A percentile compares a stretch with the other conserved stretches of the same genome.
phyloP scores from a whole-genome alignment of 2,329 filamentous ascomycete genomes.

The Talaromyces sp. region DNA sequence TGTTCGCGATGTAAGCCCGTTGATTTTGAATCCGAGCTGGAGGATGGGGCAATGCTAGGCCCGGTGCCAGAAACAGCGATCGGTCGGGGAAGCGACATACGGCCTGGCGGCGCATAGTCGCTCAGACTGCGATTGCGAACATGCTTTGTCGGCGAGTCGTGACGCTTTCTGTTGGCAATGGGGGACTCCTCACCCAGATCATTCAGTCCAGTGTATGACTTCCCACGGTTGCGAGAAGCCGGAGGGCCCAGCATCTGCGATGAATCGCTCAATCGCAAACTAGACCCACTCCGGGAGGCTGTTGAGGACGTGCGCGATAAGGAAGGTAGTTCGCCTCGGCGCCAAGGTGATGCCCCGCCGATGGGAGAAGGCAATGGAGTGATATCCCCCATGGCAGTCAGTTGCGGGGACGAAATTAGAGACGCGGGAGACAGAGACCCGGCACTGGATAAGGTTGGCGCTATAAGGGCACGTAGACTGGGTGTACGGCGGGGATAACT shows the following conservation, averaged over 20 bases:
- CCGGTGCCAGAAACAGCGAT: slow-evolving; percentile 69
- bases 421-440: slow-evolving; percentile 63
- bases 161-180: slow-evolving; percentile 23
- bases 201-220: slow-evolving; percentile 47
- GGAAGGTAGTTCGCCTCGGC: slow-evolving; percentile 57
- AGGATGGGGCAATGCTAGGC: slow-evolving; percentile 51
- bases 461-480: slow-evolving; percentile 46
- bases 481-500: slow-evolving; percentile 49
- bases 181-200: slow-evolving; percentile 32
- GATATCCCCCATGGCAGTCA: slow-evolving; percentile 75
- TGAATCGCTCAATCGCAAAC: slow-evolving; percentile 40
- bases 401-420: slow-evolving; percentile 70
- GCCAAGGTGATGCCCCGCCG: slow-evolving; percentile 42
- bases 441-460: slow-evolving; percentile 41
- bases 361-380: slow-evolving; percentile 79
- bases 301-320: slow-evolving; percentile 47
- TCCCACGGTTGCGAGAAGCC: slow-evolving; percentile 34
- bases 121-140: slow-evolving; percentile 80
- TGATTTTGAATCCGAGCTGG: slow-evolving; percentile 45
- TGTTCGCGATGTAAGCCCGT: slow-evolving; percentile 70
- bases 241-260: slow-evolving; percentile 36
- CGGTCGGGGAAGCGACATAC: slow-evolving; percentile 68
- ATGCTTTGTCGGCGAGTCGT: slow-evolving; percentile 50
- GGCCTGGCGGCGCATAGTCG: slow-evolving; percentile 77
- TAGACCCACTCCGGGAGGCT: slow-evolving; percentile 42